phyloP scores from a whole-genome alignment of 202 grass and related monocot genomes.

The Brachypodium distachyon region DNA sequence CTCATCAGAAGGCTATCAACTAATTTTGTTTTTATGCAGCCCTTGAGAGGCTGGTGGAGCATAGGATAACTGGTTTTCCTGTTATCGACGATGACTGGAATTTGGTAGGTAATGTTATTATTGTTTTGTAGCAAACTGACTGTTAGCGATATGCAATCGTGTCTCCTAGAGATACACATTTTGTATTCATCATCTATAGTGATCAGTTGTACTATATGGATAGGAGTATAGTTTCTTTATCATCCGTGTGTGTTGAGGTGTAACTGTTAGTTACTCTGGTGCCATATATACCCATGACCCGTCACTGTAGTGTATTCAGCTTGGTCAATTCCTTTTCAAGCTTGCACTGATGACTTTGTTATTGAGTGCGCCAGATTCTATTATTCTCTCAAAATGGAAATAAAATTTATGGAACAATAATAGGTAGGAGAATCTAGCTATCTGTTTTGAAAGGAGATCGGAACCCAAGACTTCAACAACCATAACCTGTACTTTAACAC shows the following conservation, averaged over 20 bases:
- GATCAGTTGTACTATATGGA: not conserved
- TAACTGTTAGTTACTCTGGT: not conserved
- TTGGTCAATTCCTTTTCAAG: no score
- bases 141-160: not conserved
- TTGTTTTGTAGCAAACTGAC: not conserved
- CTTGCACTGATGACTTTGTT: not conserved
- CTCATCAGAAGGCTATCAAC: not conserved
- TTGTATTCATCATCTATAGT: not conserved
- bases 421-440: not conserved
- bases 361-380: not conserved
- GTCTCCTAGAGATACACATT: not conserved
- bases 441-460: not conserved
- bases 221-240: not conserved
- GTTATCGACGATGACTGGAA: slow-evolving; percentile 69
- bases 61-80: slow-evolving; percentile 59
- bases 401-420: not conserved
- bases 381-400: not conserved
- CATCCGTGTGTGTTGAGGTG: not conserved
- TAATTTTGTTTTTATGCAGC: slow-evolving; percentile 38
- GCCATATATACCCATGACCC: no score
- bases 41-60: slow-evolving; percentile 52
- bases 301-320: no score
- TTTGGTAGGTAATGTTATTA: slow-evolving; percentile 33
- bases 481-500: not conserved
- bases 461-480: not conserved